Base-by-base conservation (phyloP, 73 alveolate genomes). In the Blepharisma stoltei region DNA sequence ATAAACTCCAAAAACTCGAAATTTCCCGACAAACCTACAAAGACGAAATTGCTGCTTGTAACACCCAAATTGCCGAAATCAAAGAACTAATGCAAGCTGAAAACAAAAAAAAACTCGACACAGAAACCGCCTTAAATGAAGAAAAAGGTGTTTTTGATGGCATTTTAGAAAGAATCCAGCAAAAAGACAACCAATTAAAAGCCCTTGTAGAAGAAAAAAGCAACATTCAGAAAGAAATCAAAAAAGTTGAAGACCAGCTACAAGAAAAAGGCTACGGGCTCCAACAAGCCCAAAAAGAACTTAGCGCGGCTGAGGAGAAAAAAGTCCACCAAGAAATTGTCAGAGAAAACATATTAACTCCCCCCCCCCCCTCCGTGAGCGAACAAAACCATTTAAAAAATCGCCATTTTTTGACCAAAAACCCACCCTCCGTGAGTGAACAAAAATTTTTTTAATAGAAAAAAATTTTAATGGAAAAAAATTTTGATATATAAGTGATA, bases 81-180 rank as follows among this genome's bases (percentile, higher is more conserved):
- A 60, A 60, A 60, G 23, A 9, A 14, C 14, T 14, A 0, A 8
- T 60, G 38, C 46, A 60, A 14, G 73, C 46, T 20, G 73, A 60
- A 60, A 60, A 38, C 23, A 60, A 60, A 38, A 60, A 25, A 60
- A 60, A 60, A 5, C 73, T 60, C 5, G 73, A 60, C 11, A 60
- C 23, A n/a, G 73, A 60, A 25, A 25, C 73, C 18, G 96, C 85
- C n/a, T 67, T 89, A 25, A 82, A 77, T 81, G 85, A 71, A 52
- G 84, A 77, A 70, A 86, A 81, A 78, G 93, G 88, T 75, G 81
- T 76, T 32, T 76, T 67, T 52, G 90, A 89, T 85, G 80, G 80
- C 76, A 80, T 77, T 67, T 78, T 77, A 20, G 81, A 79, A 27
- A 70, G 81, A 44, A 83, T 79, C 45, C 76, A 80, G 80, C 71